Base-by-base conservation (phyloP, 139 green algal genomes). In the Diplosphaera chodatii region DNA sequence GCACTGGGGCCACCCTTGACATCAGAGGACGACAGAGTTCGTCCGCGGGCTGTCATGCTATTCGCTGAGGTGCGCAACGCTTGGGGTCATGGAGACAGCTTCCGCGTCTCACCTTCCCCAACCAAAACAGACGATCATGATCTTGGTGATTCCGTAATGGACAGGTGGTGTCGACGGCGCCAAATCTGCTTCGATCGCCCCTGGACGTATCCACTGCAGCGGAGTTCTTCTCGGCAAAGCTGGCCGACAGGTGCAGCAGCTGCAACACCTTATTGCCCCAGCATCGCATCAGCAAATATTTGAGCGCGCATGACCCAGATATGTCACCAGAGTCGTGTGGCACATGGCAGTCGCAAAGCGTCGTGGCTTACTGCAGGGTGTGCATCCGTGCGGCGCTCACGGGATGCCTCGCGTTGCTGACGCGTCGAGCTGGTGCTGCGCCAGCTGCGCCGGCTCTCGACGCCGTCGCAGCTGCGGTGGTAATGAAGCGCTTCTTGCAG, bases 201-300 rank as follows among this genome's bases (percentile, higher is more conserved):
- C 34, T 15, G 1, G 75, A 82, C 5, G 41, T 79, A 23, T 3
- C 40, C 23, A 55, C 77, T 25, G n/a, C 78, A 30, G 67, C 75
- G 21, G 56, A 76, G 20, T 84, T 84, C 74, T 83, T 84, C 56
- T 74, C 67, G 0, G 55, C 55, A 0, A 62, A 71, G 15, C 71
- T 84, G 6, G 65, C 32, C 8, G 78, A 84, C 66, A 76, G 75
- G 71, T 68, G 55, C 25, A n/a, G n/a, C n/a, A n/a, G n/a, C n/a
- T n/a, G n/a, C n/a, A n/a, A n/a, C n/a, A n/a, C 4, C 1, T 25
- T 22, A 33, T 66, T 69, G 23, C n/a, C n/a, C n/a, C n/a, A n/a
- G n/a, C n/a, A n/a, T n/a, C n/a, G n/a, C n/a, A n/a, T n/a, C n/a
- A n/a, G n/a, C n/a, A n/a, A n/a, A n/a, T n/a, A n/a, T n/a, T n/a